A percentile compares a stretch with the other conserved stretches of the same genome.
Conservation (phyloP, 768 basidiomycete genomes). For the Thelephora aurantiotincta region DNA sequence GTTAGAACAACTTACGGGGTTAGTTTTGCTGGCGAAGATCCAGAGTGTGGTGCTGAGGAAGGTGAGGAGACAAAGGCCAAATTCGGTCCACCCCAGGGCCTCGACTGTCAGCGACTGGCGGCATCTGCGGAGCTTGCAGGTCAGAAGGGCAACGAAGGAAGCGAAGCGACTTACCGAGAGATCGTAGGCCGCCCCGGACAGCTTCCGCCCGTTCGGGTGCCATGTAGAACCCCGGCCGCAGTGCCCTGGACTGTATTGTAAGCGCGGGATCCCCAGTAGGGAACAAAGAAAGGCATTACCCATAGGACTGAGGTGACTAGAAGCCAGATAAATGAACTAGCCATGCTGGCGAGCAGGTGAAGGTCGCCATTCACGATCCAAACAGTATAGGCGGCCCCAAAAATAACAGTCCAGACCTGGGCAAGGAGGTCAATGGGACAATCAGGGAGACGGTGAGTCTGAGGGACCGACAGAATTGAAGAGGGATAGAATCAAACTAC, state of each 20-base stretch:
- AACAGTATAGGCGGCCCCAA: conserved; percentile 52
- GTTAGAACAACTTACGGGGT: background rate
- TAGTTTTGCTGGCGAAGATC: conserved; percentile 8
- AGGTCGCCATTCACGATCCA: conserved; percentile 56
- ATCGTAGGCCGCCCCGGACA: conserved; percentile 40
- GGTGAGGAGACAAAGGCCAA: conserved; percentile 43
- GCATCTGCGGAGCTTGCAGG: conserved; percentile 28
- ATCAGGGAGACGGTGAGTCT: background rate
- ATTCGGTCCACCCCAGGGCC: conserved; percentile 65
- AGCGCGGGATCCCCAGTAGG: too few relatives aligned
- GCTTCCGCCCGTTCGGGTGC: conserved; percentile 42
- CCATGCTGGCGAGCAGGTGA: conserved; percentile 60
- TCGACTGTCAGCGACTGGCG: conserved; percentile 61
- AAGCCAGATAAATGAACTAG: conserved; percentile 68
- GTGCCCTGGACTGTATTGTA: conserved; percentile 30
- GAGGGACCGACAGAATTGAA: conserved; percentile 34
- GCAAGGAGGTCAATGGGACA: conserved; percentile 1
- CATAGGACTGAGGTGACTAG: conserved; percentile 49
- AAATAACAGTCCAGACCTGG: conserved; percentile 52
- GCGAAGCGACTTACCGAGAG: conserved; percentile 28
- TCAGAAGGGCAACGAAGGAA: conserved; percentile 1
- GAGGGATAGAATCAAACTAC: conserved; percentile 40
- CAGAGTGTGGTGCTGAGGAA: conserved; percentile 40
- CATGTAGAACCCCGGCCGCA: conserved; percentile 54
- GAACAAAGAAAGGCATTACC: conserved; percentile 26